Evolutionary conservation across 1,284 basidiomycete genomes (phyloP).

Genomic region (Singerocomus rubriflavus): DNA sequence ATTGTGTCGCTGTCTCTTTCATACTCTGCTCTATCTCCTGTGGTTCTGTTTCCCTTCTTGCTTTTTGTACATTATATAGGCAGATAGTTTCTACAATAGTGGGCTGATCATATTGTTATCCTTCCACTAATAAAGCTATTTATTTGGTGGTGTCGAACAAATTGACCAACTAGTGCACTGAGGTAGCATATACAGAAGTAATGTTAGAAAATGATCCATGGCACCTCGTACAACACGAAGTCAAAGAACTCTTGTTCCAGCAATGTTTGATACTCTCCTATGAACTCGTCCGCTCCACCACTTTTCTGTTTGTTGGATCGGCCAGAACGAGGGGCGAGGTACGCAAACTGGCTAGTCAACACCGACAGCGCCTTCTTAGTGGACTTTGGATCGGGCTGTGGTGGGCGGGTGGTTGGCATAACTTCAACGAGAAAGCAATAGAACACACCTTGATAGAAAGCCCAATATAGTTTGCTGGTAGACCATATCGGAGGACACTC

Average conservation of each 20-base stretch:
- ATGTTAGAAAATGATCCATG: slow-evolving; percentile 65
- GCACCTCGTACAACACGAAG: slow-evolving; percentile 87
- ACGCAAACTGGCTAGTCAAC: slow-evolving; percentile 77
- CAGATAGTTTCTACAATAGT: slow-evolving; percentile 47
- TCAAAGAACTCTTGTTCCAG: slow-evolving; percentile 95
- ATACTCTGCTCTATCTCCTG: slow-evolving; percentile 25
- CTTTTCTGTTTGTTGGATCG: slow-evolving; percentile 40
- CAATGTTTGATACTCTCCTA: slow-evolving; percentile 85
- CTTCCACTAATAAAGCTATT: slow-evolving; percentile 39
- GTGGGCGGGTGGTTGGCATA: not conserved
- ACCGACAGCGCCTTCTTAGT: slow-evolving; percentile 76
- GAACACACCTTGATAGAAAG: slow-evolving; percentile 72
- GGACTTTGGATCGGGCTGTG: slow-evolving; percentile 83
- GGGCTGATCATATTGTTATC: slow-evolving; percentile 55
- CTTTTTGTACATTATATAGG: slow-evolving; percentile 37
- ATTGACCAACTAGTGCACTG: not conserved
- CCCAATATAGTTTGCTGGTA: slow-evolving; percentile 90
- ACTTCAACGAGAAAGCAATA: slow-evolving; percentile 1
- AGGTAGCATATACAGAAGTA: not conserved
- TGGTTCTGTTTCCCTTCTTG: slow-evolving; percentile 15
- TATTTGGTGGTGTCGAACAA: slow-evolving; percentile 18
- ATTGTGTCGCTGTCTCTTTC: slow-evolving; percentile 20
- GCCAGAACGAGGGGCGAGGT: slow-evolving; percentile 65
- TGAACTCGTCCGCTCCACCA: slow-evolving; percentile 60
- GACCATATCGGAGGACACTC: slow-evolving; percentile 92